Evolutionary conservation across 2,329 filamentous ascomycete species (phyloP).

Genomic region (Verticillium isaacii): DNA sequence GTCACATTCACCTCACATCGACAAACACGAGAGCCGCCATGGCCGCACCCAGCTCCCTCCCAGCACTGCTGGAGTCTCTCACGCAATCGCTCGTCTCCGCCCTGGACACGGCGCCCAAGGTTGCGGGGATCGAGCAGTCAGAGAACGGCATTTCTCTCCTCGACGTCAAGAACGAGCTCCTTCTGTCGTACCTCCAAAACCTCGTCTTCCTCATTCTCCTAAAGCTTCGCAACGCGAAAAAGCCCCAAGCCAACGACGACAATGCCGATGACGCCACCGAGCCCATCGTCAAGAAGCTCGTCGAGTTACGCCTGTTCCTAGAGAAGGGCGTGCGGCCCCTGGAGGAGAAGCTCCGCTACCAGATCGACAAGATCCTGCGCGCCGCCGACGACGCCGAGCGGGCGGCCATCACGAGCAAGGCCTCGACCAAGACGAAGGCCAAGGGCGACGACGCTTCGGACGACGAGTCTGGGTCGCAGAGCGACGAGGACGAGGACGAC

Average conservation of each 20-base stretch:
- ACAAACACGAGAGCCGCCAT: constrained; percentile 21
- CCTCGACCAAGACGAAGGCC: constrained; percentile 10
- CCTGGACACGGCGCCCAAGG: constrained; percentile 60
- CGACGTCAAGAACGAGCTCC: constrained; percentile 94
- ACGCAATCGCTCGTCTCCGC: constrained; percentile 58
- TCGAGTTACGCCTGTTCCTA: constrained; percentile 85
- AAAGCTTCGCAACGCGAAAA: constrained; percentile 60
- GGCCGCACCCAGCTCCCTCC: constrained; percentile 44
- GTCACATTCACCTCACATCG: neutral
- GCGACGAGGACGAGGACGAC: constrained; percentile 28
- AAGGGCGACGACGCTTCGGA: constrained; percentile 24
- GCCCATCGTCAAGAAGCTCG: constrained; percentile 77
- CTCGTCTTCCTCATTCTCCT: constrained; percentile 82
- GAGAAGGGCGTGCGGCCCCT: constrained; percentile 89
- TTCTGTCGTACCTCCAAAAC: constrained; percentile 93
- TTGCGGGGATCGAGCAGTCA: constrained; percentile 63
- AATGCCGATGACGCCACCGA: constrained; percentile 42
- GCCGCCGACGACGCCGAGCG: constrained; percentile 72
- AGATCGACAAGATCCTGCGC: constrained; percentile 90
- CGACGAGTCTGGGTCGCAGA: constrained; percentile 14
- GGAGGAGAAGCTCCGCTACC: constrained; percentile 87
- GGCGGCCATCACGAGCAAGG: constrained; percentile 29
- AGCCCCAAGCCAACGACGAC: constrained; percentile 15
- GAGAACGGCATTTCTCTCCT: constrained; percentile 88
- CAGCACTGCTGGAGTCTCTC: constrained; percentile 47